Evolutionary conservation across 176 grass and related monocot species (phyloP).

Genomic region (Bolboschoenus planiculmis): DNA sequence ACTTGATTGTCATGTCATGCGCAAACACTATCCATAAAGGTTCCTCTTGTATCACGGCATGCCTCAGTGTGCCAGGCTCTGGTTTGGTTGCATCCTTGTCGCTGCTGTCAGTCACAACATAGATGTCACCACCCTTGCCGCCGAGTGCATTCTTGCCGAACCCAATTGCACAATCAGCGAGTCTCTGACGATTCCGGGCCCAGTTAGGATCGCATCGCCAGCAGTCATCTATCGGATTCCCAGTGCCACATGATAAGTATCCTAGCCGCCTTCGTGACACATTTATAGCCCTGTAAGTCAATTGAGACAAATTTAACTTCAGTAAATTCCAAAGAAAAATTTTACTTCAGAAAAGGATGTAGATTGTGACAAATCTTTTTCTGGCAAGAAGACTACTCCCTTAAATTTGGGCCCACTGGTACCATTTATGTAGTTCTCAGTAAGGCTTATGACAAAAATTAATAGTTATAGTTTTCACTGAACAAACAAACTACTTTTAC

Average conservation of each 20-base stretch:
- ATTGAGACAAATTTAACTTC: not conserved
- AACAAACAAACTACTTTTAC: not conserved
- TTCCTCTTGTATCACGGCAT: slow-evolving; percentile 26
- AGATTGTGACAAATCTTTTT: not conserved
- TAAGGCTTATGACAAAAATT: not conserved
- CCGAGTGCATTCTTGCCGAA: slow-evolving; percentile 26
- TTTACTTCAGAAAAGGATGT: slow-evolving; percentile 11
- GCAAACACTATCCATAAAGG: slow-evolving; percentile 27
- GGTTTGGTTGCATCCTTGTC: slow-evolving; percentile 9
- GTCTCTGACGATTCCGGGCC: slow-evolving; percentile 11
- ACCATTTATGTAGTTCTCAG: not conserved
- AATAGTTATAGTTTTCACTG: not conserved
- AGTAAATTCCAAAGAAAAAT: not conserved
- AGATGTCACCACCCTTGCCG: not conserved
- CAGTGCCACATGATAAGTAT: slow-evolving; percentile 6
- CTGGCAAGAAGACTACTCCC: not conserved
- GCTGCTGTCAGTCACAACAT: slow-evolving; percentile 12
- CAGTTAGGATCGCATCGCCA: slow-evolving; percentile 18
- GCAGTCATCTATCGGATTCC: slow-evolving; percentile 21
- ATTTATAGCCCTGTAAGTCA: slow-evolving; percentile 9
- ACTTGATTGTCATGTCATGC: slow-evolving; percentile 13
- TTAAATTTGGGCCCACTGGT: slow-evolving; percentile 6
- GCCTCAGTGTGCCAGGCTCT: slow-evolving; percentile 16
- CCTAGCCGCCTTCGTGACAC: slow-evolving; percentile 1
- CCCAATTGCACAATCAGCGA: slow-evolving; percentile 19